These are phyloP conservation scores for Dendrobium catenatum DNA, from an alignment of 106 monocot species.

Conservation along the genomic window DNA sequence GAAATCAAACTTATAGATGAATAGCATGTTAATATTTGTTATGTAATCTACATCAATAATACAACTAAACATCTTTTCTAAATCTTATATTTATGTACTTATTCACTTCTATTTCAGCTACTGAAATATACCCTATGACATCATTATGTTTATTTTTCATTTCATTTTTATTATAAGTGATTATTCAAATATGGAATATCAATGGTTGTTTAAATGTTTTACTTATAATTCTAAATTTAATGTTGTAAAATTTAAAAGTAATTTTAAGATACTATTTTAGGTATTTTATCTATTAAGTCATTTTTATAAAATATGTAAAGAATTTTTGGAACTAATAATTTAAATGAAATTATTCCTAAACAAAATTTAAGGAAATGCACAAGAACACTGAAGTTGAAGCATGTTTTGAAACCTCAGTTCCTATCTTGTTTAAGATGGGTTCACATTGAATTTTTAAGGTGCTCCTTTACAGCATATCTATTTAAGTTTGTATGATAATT, in stretches of 20 bases:
- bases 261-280: not conserved
- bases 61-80: not conserved
- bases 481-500: not conserved
- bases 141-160: too few relatives aligned
- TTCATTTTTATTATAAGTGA: too few relatives aligned
- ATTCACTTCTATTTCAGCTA: too few relatives aligned
- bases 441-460: not conserved
- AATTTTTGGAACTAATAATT: not conserved
- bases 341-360: not conserved
- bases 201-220: not conserved
- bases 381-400: not conserved
- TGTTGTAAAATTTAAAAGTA: not conserved
- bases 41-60: not conserved
- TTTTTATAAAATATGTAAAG: not conserved
- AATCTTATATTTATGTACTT: not conserved
- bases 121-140: too few relatives aligned
- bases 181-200: not conserved
- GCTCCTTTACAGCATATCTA: not conserved
- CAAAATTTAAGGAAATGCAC: not conserved
- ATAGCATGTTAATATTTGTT: not conserved
- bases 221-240: not conserved
- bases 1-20: not conserved
- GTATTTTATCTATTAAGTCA: not conserved
- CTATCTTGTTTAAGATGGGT: not conserved
- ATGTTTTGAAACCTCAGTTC: not conserved